Evolutionary conservation across 176 grass and related monocot species (phyloP).

Genomic region (Eragrostis nindensis): DNA sequence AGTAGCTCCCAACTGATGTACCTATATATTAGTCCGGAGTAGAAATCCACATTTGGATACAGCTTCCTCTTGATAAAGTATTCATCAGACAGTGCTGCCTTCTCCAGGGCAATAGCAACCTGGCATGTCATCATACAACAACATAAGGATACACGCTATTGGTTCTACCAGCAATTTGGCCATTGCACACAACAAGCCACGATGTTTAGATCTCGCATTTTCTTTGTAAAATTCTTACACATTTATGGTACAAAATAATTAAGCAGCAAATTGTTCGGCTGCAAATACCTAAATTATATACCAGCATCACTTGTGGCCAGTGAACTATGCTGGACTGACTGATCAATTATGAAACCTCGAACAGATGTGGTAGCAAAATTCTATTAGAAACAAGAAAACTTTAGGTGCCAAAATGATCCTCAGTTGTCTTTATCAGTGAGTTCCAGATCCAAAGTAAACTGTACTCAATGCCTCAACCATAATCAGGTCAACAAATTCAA

Average conservation of each 20-base stretch:
- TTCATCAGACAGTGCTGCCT: slow-evolving; percentile 91
- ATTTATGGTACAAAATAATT: not conserved
- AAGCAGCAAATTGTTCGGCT: not conserved
- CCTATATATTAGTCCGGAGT: slow-evolving; percentile 97
- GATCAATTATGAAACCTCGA: not conserved
- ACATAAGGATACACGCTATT: not conserved
- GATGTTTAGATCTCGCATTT: not conserved
- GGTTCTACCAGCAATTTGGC: slow-evolving; percentile 4
- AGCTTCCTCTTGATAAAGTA: slow-evolving; percentile 98
- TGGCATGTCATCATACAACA: slow-evolving; percentile 47
- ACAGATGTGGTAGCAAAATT: not conserved
- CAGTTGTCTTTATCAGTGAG: not conserved
- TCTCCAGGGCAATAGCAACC: slow-evolving; percentile 95
- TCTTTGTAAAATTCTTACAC: not conserved
- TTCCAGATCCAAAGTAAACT: slow-evolving; percentile 10
- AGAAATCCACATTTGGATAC: slow-evolving; percentile 99
- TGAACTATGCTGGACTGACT: not conserved
- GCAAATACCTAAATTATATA: not conserved
- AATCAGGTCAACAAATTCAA: not conserved
- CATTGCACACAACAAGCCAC: not conserved
- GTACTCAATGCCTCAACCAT: slow-evolving; percentile 3
- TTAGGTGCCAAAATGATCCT: not conserved
- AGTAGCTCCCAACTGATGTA: slow-evolving; percentile 35
- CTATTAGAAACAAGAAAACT: not conserved
- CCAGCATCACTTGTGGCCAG: not conserved